Percentiles rank a stretch among this genome's conserved stretches.
Evolutionary conservation across 768 basidiomycete genomes (phyloP).

Genomic region (Lactarius quietus): DNA sequence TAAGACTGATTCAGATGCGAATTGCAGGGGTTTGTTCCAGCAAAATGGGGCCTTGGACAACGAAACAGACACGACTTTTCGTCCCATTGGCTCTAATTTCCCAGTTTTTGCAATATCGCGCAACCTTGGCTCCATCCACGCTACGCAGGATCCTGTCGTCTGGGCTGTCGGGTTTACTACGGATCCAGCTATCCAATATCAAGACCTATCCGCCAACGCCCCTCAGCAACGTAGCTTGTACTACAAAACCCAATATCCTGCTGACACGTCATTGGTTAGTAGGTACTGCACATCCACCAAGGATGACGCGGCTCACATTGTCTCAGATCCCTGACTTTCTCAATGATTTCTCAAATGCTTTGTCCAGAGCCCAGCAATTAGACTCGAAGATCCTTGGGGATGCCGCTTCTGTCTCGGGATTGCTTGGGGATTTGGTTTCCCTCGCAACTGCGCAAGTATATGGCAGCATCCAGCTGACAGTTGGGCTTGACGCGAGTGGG

Average conservation of each 20-base stretch:
- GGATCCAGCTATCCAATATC: slow-evolving; percentile 26
- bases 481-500: slow-evolving; percentile 45
- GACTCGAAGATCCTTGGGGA: slow-evolving; percentile 46
- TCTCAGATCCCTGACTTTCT: slow-evolving; percentile 44
- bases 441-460: slow-evolving; percentile 54
- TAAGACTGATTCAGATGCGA: slow-evolving; percentile 14
- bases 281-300: background rate
- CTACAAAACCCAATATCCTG: slow-evolving; percentile 38
- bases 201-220: slow-evolving; percentile 36
- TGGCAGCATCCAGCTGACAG: slow-evolving; percentile 51
- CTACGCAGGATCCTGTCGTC: slow-evolving; percentile 26
- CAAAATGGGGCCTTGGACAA: slow-evolving; percentile 22
- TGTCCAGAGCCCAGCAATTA: slow-evolving; percentile 43
- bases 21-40: slow-evolving; percentile 26
- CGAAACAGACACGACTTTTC: slow-evolving; percentile 14
- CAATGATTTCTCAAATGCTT: slow-evolving; percentile 43
- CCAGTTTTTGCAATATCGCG: slow-evolving; percentile 30
- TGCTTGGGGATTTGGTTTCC: slow-evolving; percentile 49
- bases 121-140: slow-evolving; percentile 30
- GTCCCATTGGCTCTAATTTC: slow-evolving; percentile 22
- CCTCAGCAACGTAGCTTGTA: slow-evolving; percentile 43
- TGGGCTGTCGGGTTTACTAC: slow-evolving; percentile 18
- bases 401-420: slow-evolving; percentile 44
- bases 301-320: background rate
- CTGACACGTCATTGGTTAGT: slow-evolving; percentile 29